Evolutionary conservation across 768 basidiomycete species (phyloP).

Genomic region (button mushroom (Agaricus bisporus)): DNA sequence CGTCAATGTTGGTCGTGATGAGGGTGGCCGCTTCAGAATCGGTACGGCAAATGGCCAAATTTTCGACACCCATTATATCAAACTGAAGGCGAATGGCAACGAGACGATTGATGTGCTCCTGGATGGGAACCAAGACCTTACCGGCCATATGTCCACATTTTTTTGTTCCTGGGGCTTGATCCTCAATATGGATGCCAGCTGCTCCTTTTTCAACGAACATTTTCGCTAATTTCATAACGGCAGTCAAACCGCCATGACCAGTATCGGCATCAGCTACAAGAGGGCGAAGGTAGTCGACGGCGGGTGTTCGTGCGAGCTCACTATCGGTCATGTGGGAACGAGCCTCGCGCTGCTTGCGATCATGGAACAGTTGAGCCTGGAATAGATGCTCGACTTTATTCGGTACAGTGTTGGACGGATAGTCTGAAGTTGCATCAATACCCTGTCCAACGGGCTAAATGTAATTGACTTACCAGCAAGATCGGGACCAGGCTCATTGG

Average conservation of each 20-base stretch:
- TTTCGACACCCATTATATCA: slow-evolving; percentile 97
- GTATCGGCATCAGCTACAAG: slow-evolving; percentile 97
- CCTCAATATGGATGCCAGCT: slow-evolving; percentile 96
- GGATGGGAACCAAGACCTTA: slow-evolving; percentile 95
- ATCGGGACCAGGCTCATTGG: slow-evolving; percentile 97
- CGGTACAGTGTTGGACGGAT: slow-evolving; percentile 97
- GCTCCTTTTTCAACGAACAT: slow-evolving; percentile 99
- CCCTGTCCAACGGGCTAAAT: not conserved
- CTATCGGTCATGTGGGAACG: slow-evolving; percentile 65
- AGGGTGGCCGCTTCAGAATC: slow-evolving; percentile 98
- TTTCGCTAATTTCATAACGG: slow-evolving; percentile 97
- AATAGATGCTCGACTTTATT: slow-evolving; percentile 99
- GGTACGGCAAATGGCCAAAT: slow-evolving; percentile 88
- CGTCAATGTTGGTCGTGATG: slow-evolving; percentile 94
- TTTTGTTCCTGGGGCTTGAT: slow-evolving; percentile 96
- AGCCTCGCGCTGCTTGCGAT: slow-evolving; percentile 89
- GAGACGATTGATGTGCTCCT: slow-evolving; percentile 97
- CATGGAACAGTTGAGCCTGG: slow-evolving; percentile 98
- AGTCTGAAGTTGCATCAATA: slow-evolving; percentile 47
- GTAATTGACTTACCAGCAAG: slow-evolving; percentile 68
- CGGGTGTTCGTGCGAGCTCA: slow-evolving; percentile 64
- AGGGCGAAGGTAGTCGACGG: slow-evolving; percentile 88
- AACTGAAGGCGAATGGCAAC: slow-evolving; percentile 96
- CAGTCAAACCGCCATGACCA: slow-evolving; percentile 96
- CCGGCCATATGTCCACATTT: slow-evolving; percentile 95